Evolutionary conservation across 495 filamentous ascomycete genomes (phyloP), one percentile per base, ranked within the genome.

Genomic region (Trichocladium uniseriatum): DNA sequence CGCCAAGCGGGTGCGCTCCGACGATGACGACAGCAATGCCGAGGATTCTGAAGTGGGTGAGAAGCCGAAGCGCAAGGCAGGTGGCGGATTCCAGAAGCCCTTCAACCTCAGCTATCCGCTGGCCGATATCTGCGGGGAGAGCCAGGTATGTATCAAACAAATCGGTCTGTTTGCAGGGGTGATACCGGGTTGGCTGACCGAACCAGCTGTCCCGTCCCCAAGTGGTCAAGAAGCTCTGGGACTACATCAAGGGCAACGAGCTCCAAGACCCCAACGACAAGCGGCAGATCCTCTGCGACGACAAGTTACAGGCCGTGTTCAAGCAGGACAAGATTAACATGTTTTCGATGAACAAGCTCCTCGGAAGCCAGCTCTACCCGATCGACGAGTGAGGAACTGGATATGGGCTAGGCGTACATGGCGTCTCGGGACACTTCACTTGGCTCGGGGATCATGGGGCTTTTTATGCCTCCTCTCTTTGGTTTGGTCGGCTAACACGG

Each of bases 151-250:
- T 56, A 29, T 15, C 15, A 11, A 13, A n/a, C n/a, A n/a, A n/a
- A n/a, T n/a, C n/a, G n/a, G n/a, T n/a, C n/a, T n/a, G n/a, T n/a
- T n/a, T n/a, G n/a, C 24, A 3, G 4, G 8, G 4, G 24, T 8
- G 24, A 8, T 27, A 8, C 24, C 24, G 24, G 24, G 24, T 8
- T 27, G 24, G 24, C 24, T 27, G 18, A 58, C 6, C 39, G 9
- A 15, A 18, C 24, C 37, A 91, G 84, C 78, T 97, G 11, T 91
- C 90, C 8, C 85, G 92, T 9, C 94, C 92, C 0, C 87, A 96
- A 64, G 89, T 89, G 3, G 92, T 98, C 39, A 97, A 96, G 72
- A 83, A 82, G 56, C 81, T 98, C 38, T 98, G 92, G 92, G 80
- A 82, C 35, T 88, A 98, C 57, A 89, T 98, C 57, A 94, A 87